Evolutionary conservation across 2,329 filamentous ascomycete species (phyloP), one percentile per base, ranked within the genome.

Genomic region (Aspergillus ruber): DNA sequence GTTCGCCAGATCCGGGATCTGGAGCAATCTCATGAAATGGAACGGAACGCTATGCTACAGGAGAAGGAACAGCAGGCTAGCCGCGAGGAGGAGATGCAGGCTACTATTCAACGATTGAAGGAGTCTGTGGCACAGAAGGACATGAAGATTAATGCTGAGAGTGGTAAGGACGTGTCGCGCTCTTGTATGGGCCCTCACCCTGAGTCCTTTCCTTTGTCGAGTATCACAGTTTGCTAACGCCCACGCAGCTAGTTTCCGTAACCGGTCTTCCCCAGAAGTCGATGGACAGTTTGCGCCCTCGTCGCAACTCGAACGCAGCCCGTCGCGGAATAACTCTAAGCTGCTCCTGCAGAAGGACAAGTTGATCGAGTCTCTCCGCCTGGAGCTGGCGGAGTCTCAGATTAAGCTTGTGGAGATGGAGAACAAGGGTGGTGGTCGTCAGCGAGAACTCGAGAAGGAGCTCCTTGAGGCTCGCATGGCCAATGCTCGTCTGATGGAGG

Each of bases 341-440:
- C 77, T 95, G 45, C 80, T 97, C 44, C 78, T 94, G 58, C 90
- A 97, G 67, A 98, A 97, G 68, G 93, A 98, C 71, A 93, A 94
- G 71, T 76, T 96, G 50, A 97, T 98, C 58, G 91, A 97, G 67
- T 89, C 86, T 9, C 76, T 98, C 52, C 82, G 91, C 48, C 80
- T 97, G 21, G 93, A 98, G 67, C 79, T 98, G 43, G 91, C 93
- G 39, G 93, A 97, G 68, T 85, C 88, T 18, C 90, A 97, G 68
- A 94, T 96, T 71, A 96, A 95, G 69, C 77, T 96, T 21, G 86
- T 95, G 23, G 91, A 97, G 68, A 84, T 93, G 46, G 90, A 97
- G 70, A 95, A 96, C 66, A 83, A 87, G 68, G 91, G 90, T 45
- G 91, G 90, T 45, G 90, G 89, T 41, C 84, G 87, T 23, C 74